phyloP scores from a whole-genome alignment of 306 rosid genomes.

The Fragaria ananassa region DNA sequence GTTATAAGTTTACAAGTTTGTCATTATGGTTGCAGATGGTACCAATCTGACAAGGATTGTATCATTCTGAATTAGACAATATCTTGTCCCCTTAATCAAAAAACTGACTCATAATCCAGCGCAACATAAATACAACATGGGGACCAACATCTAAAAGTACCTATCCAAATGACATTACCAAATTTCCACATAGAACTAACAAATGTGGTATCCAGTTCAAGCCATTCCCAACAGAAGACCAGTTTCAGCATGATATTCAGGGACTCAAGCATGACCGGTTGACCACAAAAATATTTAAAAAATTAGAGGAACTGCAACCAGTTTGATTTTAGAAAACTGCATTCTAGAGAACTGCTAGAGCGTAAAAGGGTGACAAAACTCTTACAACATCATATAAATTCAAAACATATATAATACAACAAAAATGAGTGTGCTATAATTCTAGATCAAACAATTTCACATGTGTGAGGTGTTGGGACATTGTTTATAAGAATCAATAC shows the following conservation, averaged over 20 bases:
- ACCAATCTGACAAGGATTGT: not conserved
- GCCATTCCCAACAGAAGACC: not conserved
- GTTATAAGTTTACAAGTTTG: no score
- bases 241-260: not conserved
- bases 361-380: not conserved
- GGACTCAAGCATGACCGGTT: not conserved
- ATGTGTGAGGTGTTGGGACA: not conserved
- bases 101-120: not conserved
- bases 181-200: not conserved
- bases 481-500: conserved; percentile 29
- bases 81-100: not conserved
- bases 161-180: not conserved
- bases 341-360: not conserved
- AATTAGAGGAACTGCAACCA: not conserved
- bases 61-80: not conserved
- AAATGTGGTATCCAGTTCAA: not conserved
- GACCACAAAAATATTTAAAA: not conserved
- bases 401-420: not conserved
- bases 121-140: not conserved
- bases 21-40: not conserved
- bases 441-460: not conserved
- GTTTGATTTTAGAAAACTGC: not conserved
- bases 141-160: not conserved
- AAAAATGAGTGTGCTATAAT: not conserved
- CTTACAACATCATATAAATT: not conserved